phyloP scores from a whole-genome alignment of 192 early-diverging fungal genomes.

The Coemansia sp. region DNA sequence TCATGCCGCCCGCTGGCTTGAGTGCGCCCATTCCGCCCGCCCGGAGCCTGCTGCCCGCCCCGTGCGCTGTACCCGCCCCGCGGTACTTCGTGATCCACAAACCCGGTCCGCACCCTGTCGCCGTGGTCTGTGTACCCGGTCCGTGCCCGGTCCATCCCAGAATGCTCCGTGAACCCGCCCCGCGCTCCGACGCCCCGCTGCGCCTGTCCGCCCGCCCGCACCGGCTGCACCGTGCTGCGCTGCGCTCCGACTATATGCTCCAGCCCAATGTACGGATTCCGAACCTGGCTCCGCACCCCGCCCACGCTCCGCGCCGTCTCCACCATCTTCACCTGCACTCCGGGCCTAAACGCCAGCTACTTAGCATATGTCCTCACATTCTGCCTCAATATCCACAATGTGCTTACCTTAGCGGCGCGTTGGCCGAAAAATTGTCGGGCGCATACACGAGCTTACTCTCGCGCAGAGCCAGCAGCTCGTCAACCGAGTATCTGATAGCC shows the following conservation, averaged over 20 bases:
- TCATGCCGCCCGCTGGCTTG: constrained; percentile 11
- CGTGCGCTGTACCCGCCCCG: neutral
- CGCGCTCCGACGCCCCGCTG: constrained; percentile 15
- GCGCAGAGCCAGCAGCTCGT: constrained; percentile 38
- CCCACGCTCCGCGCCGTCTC: constrained; percentile 13
- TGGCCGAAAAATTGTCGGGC: constrained; percentile 32
- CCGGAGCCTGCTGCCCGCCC: neutral
- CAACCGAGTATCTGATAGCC: constrained; percentile 30
- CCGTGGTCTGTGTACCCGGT: neutral
- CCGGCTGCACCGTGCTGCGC: constrained; percentile 10
- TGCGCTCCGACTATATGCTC: constrained; percentile 33
- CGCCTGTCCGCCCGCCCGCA: neutral
- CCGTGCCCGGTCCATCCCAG: neutral
- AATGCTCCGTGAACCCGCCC: neutral
- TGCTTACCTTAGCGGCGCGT: constrained; percentile 47
- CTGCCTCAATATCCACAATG: neutral
- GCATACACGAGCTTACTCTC: constrained; percentile 28
- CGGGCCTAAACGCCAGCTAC: constrained; percentile 25
- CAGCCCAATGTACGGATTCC: constrained; percentile 24
- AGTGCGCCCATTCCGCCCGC: constrained; percentile 1
- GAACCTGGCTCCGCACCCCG: constrained; percentile 3
- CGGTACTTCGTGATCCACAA: neutral
- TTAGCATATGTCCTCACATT: neutral
- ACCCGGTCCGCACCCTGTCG: neutral
- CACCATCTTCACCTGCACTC: constrained; percentile 32